phyloP scores from a whole-genome alignment of 805 yeast genomes.

The Pichia membranifaciens region DNA sequence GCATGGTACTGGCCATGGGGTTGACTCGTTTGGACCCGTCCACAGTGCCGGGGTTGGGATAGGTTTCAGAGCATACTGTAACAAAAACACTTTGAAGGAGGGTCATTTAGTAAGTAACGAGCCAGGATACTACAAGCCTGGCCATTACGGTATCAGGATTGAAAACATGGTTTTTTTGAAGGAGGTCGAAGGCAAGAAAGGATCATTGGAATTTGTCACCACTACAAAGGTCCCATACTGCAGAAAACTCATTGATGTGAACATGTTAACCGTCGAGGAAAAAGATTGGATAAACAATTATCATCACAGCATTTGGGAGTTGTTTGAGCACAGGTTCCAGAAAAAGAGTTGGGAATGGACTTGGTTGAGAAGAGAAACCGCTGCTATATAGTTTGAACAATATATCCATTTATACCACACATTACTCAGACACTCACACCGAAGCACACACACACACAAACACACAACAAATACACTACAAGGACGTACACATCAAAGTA shows the following conservation, averaged over 20 bases:
- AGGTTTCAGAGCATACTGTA: slow-evolving; percentile 47
- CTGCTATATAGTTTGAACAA: slow-evolving; percentile 20
- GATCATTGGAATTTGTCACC: slow-evolving; percentile 48
- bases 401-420: too few species aligned
- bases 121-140: slow-evolving; percentile 58
- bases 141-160: slow-evolving; percentile 54
- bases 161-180: slow-evolving; percentile 45
- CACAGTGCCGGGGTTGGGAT: slow-evolving; percentile 64
- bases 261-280: slow-evolving; percentile 41
- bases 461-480: too few species aligned
- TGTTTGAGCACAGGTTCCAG: slow-evolving; percentile 34
- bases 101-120: slow-evolving; percentile 57
- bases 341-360: slow-evolving; percentile 34
- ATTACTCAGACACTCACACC: too few species aligned
- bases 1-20: slow-evolving; percentile 64
- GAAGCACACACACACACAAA: too few species aligned
- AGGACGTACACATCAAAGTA: too few species aligned
- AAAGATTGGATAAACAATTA: slow-evolving; percentile 44
- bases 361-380: slow-evolving; percentile 49
- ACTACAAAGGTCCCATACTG: slow-evolving; percentile 56
- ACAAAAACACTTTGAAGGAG: slow-evolving; percentile 37
- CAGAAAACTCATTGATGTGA: slow-evolving; percentile 41
- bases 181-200: slow-evolving; percentile 32
- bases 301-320: slow-evolving; percentile 42
- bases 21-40: slow-evolving; percentile 55